phyloP scores from a whole-genome alignment of 2,329 filamentous ascomycete genomes.

The Penicillium frequentans region DNA sequence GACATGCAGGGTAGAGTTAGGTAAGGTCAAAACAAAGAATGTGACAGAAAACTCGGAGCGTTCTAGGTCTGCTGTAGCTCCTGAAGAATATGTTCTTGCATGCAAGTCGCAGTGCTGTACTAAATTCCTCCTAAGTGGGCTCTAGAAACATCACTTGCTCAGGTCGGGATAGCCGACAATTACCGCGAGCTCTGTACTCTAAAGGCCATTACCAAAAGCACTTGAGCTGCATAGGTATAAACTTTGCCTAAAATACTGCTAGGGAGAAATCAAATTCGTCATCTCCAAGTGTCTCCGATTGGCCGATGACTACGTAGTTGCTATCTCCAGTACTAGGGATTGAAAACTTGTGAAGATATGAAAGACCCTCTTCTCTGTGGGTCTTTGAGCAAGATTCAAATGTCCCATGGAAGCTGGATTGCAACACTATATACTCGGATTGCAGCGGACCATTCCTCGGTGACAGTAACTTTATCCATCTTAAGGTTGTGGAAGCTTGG shows the following conservation, averaged over 20 bases:
- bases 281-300: neutral
- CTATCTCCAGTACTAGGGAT: neutral
- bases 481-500: constrained; percentile 3
- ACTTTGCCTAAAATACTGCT: neutral
- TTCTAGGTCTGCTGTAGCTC: neutral
- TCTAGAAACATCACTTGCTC: no score
- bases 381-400: neutral
- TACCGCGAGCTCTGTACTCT: no score
- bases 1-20: neutral
- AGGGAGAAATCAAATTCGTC: neutral
- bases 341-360: neutral
- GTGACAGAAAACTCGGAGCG: neutral
- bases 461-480: constrained; percentile 3
- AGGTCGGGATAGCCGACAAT: no score
- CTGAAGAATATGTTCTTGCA: neutral
- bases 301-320: neutral
- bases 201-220: no score
- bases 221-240: no score
- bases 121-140: no score
- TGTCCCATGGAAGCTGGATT: neutral
- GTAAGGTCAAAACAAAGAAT: neutral
- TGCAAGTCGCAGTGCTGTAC: neutral
- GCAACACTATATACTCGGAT: neutral
- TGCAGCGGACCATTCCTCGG: neutral
- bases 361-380: neutral